Percentiles rank a stretch among this genome's conserved stretches.
phyloP scores from a whole-genome alignment of 2,329 filamentous ascomycete species.

The Hortaea sp. region DNA sequence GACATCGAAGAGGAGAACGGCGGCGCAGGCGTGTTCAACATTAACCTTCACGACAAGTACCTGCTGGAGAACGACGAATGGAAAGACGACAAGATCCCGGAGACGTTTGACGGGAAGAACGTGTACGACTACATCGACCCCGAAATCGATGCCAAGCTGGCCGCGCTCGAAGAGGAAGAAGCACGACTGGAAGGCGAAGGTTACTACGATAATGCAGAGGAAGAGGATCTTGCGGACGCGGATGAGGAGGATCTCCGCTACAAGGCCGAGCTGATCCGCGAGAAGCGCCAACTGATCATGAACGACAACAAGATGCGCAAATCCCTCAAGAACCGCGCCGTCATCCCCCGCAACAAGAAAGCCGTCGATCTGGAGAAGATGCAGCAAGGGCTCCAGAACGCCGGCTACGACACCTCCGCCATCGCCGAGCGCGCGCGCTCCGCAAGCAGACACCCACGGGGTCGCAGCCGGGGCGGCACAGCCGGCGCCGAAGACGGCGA shows the following conservation, averaged over 20 bases:
- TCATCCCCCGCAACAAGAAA: constrained; percentile 74
- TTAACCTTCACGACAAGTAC: constrained; percentile 83
- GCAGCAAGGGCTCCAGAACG: constrained; percentile 71
- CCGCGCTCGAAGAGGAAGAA: constrained; percentile 88
- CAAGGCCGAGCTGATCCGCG: constrained; percentile 91
- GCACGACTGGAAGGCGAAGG: constrained; percentile 84
- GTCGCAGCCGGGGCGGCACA: constrained; percentile 54
- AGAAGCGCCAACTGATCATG: constrained; percentile 84
- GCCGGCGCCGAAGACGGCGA: constrained; percentile 52
- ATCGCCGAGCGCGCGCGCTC: constrained; percentile 64
- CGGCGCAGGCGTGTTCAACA: constrained; percentile 89
- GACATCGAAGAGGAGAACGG: constrained; percentile 89
- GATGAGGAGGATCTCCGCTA: constrained; percentile 78
- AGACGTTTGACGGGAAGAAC: constrained; percentile 91
- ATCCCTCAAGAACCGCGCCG: constrained; percentile 90
- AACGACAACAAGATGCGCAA: constrained; percentile 95
- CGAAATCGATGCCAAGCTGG: constrained; percentile 88
- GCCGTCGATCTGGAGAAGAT: constrained; percentile 79
- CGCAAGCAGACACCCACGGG: constrained; percentile 52
- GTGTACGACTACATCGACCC: constrained; percentile 96
- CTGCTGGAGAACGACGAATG: constrained; percentile 78
- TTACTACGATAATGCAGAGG: constrained; percentile 74
- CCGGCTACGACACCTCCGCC: constrained; percentile 73
- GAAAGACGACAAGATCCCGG: constrained; percentile 93
- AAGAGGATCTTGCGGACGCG: constrained; percentile 69